These are phyloP conservation scores for Rhizomucor pusillus DNA, from an alignment of 371 early-diverging fungal genomes.

Conservation along the genomic window DNA sequence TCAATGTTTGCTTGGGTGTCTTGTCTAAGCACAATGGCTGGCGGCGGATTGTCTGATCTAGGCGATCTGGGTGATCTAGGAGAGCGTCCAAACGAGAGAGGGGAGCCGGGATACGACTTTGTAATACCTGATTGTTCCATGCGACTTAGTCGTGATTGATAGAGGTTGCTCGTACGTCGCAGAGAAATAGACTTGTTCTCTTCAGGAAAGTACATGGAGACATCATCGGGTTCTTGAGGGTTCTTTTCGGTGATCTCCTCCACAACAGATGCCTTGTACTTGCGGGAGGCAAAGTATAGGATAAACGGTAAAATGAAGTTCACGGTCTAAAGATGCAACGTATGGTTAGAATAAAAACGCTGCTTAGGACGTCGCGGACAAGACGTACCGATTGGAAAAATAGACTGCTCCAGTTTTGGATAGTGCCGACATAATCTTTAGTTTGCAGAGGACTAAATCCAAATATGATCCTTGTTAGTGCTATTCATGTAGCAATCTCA, in stretches of 20 bases:
- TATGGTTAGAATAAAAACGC: background rate
- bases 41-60: slow-evolving; percentile 2
- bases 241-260: slow-evolving; percentile 5
- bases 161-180: slow-evolving; percentile 17
- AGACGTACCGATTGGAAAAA: slow-evolving; percentile 45
- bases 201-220: slow-evolving; percentile 37
- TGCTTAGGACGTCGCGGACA: background rate
- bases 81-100: background rate
- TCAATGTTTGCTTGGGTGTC: slow-evolving; percentile 2
- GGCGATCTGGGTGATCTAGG: slow-evolving; percentile 4
- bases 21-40: slow-evolving; percentile 3
- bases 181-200: slow-evolving; percentile 39
- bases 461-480: background rate
- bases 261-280: slow-evolving; percentile 33
- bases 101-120: slow-evolving; percentile 3
- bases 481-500: no score
- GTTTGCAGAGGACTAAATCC: slow-evolving; percentile 37
- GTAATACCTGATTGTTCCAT: slow-evolving; percentile 1
- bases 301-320: slow-evolving; percentile 78
- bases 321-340: slow-evolving; percentile 43
- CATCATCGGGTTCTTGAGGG: slow-evolving; percentile 15
- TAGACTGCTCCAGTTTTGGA: slow-evolving; percentile 47
- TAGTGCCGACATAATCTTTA: slow-evolving; percentile 28
- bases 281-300: slow-evolving; percentile 66
- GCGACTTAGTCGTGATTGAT: slow-evolving; percentile 7